A percentile compares a stretch with the other conserved stretches of the same genome.
These are phyloP conservation scores for Pezicula carpinea DNA, from an alignment of 2,329 filamentous ascomycete species.

Conservation along the genomic window DNA sequence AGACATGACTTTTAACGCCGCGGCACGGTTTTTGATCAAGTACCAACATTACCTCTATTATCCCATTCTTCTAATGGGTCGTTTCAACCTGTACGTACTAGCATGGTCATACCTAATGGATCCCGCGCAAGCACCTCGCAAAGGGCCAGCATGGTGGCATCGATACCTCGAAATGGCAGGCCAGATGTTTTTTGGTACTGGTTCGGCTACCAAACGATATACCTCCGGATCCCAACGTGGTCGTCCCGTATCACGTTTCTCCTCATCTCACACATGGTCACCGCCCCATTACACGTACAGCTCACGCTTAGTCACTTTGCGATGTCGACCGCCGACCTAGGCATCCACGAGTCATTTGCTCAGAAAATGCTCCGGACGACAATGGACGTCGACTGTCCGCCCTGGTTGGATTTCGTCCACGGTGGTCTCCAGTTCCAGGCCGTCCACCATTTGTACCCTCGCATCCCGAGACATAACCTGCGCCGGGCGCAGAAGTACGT, in stretches of 20 bases:
- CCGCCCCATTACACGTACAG: constrained; percentile 77
- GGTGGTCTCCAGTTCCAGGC: constrained; percentile 83
- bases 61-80: constrained; percentile 62
- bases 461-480: constrained; percentile 77
- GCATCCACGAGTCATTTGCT: constrained; percentile 75
- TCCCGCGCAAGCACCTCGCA: constrained; percentile 49
- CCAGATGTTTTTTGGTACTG: constrained; percentile 63
- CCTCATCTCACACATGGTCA: constrained; percentile 70
- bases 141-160: constrained; percentile 59
- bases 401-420: constrained; percentile 82
- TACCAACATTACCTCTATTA: too few species aligned
- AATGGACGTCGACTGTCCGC: constrained; percentile 85
- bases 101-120: constrained; percentile 62
- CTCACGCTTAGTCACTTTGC: constrained; percentile 87
- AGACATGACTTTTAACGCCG: constrained; percentile 57
- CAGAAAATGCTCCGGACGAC: constrained; percentile 85
- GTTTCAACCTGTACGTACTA: constrained; percentile 68
- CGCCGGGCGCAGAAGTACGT: constrained; percentile 67
- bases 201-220: constrained; percentile 63
- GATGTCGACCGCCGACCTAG: constrained; percentile 82
- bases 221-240: constrained; percentile 60
- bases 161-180: constrained; percentile 61
- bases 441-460: constrained; percentile 76
- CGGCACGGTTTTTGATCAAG: constrained; percentile 53
- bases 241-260: constrained; percentile 68